Evolutionary conservation across 169 alveolate genomes (phyloP).

Genomic region (Cystoisospora suis): DNA sequence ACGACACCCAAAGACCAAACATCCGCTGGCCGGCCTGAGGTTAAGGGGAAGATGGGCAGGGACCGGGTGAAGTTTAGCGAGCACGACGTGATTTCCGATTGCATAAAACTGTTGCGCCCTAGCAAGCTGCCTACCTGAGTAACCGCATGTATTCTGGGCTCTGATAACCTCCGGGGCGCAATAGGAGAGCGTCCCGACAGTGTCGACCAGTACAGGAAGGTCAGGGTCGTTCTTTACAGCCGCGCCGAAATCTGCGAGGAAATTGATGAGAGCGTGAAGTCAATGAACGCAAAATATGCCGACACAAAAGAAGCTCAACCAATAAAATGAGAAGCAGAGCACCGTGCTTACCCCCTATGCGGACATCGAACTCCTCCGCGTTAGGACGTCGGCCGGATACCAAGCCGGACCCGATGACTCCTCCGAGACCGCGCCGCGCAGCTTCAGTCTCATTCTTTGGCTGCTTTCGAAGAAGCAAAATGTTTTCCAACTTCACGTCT

Average conservation of each 20-base stretch:
- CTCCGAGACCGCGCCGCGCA: neutral
- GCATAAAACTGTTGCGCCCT: conserved; percentile 64
- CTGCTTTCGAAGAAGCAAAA: conserved; percentile 69
- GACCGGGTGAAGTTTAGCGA: conserved; percentile 33
- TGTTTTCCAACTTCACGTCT: conserved; percentile 86
- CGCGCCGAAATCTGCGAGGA: no score
- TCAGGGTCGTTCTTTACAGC: no score
- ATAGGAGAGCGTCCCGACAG: no score
- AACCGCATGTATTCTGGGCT: neutral
- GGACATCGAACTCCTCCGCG: neutral
- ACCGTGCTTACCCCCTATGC: neutral
- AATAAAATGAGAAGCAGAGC: neutral
- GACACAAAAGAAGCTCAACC: neutral
- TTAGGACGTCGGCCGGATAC: neutral
- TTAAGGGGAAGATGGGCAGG: conserved; percentile 79
- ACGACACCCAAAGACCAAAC: conserved; percentile 77
- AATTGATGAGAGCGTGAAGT: no score
- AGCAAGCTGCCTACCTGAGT: neutral
- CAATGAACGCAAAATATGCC: no score
- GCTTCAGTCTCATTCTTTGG: neutral
- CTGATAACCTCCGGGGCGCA: neutral
- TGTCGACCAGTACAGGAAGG: no score
- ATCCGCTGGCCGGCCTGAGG: conserved; percentile 76
- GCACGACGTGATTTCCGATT: conserved; percentile 64
- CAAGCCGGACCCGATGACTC: neutral